phyloP scores from a whole-genome alignment of 345 rosid genomes.

The Pistacia vera region DNA sequence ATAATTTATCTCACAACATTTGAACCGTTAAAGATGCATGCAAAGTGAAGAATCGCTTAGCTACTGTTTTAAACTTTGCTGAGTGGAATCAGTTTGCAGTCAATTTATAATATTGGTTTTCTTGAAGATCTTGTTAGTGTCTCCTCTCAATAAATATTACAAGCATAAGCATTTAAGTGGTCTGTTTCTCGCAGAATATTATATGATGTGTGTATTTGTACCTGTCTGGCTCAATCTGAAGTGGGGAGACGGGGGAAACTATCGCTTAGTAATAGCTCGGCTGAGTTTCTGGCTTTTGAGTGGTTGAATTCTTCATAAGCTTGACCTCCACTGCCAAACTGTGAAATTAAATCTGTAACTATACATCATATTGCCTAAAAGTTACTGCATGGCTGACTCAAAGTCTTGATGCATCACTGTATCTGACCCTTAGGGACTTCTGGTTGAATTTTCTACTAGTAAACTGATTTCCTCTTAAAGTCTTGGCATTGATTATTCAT shows the following conservation, averaged over 20 bases:
- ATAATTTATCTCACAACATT: background rate
- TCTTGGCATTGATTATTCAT: background rate
- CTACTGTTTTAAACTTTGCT: background rate
- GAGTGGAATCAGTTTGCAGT: too few species aligned
- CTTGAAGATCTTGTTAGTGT: background rate
- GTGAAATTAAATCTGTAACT: background rate
- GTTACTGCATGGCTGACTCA: background rate
- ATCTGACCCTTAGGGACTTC: too few species aligned
- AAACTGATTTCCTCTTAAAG: too few species aligned
- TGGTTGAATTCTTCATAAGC: background rate
- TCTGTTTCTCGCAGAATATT: too few species aligned
- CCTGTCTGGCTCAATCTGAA: background rate
- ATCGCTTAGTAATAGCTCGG: background rate
- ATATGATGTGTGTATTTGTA: background rate
- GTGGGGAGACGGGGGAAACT: background rate
- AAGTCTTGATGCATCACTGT: background rate
- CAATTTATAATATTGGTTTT: background rate
- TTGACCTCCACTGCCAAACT: background rate
- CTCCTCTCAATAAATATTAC: background rate
- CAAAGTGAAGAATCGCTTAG: background rate
- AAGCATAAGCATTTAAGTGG: too few species aligned
- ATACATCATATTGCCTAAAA: background rate
- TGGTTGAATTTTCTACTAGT: too few species aligned
- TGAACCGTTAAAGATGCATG: background rate
- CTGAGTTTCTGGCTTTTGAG: conserved; percentile 15